Conservation (phyloP, 441 rosid species). For the Arabidopsis lyrata region DNA sequence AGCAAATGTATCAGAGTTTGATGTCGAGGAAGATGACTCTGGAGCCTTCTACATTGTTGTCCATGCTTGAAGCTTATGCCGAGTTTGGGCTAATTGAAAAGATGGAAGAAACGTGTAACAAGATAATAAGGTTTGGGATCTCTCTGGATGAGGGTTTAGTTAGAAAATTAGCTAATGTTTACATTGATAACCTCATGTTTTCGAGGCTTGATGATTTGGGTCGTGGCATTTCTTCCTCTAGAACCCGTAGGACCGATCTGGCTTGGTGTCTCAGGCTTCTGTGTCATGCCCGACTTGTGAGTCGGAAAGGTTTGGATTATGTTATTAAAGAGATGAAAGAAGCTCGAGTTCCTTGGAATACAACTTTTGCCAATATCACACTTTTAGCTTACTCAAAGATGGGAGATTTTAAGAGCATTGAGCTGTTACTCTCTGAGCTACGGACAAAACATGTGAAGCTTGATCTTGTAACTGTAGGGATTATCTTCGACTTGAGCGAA, state of each 20-base stretch:
- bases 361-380: constrained; percentile 56
- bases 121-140: constrained; percentile 48
- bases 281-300: constrained; percentile 66
- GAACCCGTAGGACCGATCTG: constrained; percentile 54
- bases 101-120: constrained; percentile 64
- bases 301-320: constrained; percentile 65
- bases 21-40: constrained; percentile 60
- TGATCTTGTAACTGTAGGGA: constrained; percentile 73
- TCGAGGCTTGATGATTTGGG: constrained; percentile 74
- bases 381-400: constrained; percentile 65
- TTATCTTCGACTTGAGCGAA: constrained; percentile 55
- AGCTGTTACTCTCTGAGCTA: constrained; percentile 46
- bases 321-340: constrained; percentile 61
- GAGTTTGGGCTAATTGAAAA: constrained; percentile 61
- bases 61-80: constrained; percentile 72
- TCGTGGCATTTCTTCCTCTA: constrained; percentile 51
- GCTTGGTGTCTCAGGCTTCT: constrained; percentile 76
- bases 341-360: constrained; percentile 57
- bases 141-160: constrained; percentile 58
- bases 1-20: constrained; percentile 52
- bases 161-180: constrained; percentile 63
- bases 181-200: constrained; percentile 68
- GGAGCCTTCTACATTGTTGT: constrained; percentile 55
- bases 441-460: constrained; percentile 51
- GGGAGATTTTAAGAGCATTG: constrained; percentile 58